A percentile compares a stretch with the other conserved stretches of the same genome.
phyloP scores from a whole-genome alignment of 441 rosid genomes.

The Eugenia klotzschiana region DNA sequence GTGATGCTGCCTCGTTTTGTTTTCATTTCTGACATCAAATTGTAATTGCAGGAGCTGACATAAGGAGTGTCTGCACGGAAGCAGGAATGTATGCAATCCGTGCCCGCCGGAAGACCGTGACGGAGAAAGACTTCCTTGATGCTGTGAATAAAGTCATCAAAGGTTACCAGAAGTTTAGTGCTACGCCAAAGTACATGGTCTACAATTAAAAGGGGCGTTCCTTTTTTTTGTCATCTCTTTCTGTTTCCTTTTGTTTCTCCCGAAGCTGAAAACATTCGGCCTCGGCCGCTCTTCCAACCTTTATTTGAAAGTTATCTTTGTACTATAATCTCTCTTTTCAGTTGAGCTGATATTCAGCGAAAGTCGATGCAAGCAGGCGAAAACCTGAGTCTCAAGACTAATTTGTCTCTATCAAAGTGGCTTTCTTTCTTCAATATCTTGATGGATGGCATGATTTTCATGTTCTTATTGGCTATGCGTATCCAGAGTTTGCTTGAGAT shows the following conservation, averaged over 20 bases:
- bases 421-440: neutral
- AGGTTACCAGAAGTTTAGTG: slow-evolving; percentile 91
- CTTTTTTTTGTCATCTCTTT: neutral
- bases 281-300: neutral
- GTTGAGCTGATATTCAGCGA: neutral
- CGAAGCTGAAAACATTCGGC: neutral
- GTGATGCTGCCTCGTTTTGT: neutral
- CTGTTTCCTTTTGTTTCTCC: neutral
- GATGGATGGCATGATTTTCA: neutral
- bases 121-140: slow-evolving; percentile 89
- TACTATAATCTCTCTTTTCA: neutral
- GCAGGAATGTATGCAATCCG: slow-evolving; percentile 97
- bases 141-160: slow-evolving; percentile 95
- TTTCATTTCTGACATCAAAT: neutral
- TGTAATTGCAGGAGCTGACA: slow-evolving; percentile 65
- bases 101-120: slow-evolving; percentile 85
- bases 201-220: slow-evolving; percentile 31
- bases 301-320: neutral
- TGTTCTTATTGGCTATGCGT: neutral
- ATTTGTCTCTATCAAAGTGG: neutral
- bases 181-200: slow-evolving; percentile 93
- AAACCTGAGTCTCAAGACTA: neutral
- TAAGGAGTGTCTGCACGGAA: slow-evolving; percentile 95
- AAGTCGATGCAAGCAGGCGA: neutral
- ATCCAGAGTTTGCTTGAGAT: neutral